Conservation (phyloP, 768 basidiomycete genomes). For the Pleurotus tuber-regium region DNA sequence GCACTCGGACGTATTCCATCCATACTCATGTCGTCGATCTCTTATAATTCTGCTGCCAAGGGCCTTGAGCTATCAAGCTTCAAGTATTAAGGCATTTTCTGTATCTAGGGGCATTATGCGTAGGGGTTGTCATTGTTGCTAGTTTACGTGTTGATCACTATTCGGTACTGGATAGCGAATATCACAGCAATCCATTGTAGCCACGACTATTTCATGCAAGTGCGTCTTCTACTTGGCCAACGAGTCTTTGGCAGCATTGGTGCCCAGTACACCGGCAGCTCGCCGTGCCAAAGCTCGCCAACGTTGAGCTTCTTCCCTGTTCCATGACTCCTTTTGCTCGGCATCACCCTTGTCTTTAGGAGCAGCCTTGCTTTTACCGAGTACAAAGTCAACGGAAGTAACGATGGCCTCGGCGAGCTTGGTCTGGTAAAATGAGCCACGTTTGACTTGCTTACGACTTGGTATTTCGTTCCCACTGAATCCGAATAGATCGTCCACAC, state of each 20-base stretch:
- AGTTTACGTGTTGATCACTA: slow-evolving; percentile 5
- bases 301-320: slow-evolving; percentile 1
- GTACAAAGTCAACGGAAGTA: slow-evolving; percentile 36
- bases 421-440: slow-evolving; percentile 37
- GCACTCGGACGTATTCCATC: neutral
- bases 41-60: neutral
- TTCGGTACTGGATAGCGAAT: neutral
- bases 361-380: slow-evolving; percentile 20
- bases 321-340: slow-evolving; percentile 4
- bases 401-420: slow-evolving; percentile 48
- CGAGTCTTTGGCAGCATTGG: neutral
- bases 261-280: neutral
- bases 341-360: neutral
- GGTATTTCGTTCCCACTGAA: slow-evolving; percentile 23
- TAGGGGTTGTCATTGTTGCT: slow-evolving; percentile 1
- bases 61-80: neutral
- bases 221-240: neutral
- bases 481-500: slow-evolving; percentile 34
- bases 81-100: neutral
- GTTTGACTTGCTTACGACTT: slow-evolving; percentile 28
- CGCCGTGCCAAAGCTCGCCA: slow-evolving; percentile 1
- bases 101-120: neutral
- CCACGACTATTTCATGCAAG: too few relatives aligned
- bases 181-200: too few relatives aligned
- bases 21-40: neutral